These are phyloP conservation scores for Dichomitus squalens DNA, from an alignment of 1,284 basidiomycete species.

Conservation along the genomic window DNA sequence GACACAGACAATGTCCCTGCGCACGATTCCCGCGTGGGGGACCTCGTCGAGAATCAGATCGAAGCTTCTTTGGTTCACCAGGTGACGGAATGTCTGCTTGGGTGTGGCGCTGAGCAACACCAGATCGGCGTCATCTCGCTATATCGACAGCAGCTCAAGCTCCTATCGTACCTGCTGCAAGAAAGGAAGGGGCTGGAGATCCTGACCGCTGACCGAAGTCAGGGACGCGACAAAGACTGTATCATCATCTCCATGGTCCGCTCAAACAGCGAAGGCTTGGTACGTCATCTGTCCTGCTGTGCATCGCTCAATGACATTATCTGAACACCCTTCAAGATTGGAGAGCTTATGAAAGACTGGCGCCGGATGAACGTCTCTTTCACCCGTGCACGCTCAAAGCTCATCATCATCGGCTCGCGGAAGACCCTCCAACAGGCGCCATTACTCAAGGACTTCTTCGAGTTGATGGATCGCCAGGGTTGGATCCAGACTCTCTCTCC, in stretches of 20 bases:
- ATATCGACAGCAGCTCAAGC: slow-evolving; percentile 95
- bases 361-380: slow-evolving; percentile 95
- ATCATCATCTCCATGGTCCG: slow-evolving; percentile 93
- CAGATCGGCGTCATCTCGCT: slow-evolving; percentile 90
- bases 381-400: slow-evolving; percentile 88
- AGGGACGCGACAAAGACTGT: slow-evolving; percentile 96
- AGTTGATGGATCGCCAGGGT: slow-evolving; percentile 64
- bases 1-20: slow-evolving; percentile 86
- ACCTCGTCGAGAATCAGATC: slow-evolving; percentile 85
- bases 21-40: slow-evolving; percentile 79
- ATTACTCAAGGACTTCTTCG: slow-evolving; percentile 73
- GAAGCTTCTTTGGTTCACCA: slow-evolving; percentile 75
- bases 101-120: slow-evolving; percentile 63
- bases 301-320: slow-evolving; percentile 2
- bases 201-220: slow-evolving; percentile 92
- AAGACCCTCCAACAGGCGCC: slow-evolving; percentile 66
- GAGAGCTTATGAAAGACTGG: slow-evolving; percentile 94
- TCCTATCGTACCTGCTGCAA: slow-evolving; percentile 64
- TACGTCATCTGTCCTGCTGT: slow-evolving; percentile 39
- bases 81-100: slow-evolving; percentile 65
- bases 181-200: slow-evolving; percentile 72
- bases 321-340: slow-evolving; percentile 53
- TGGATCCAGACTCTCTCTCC: slow-evolving; percentile 71
- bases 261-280: slow-evolving; percentile 76
- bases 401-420: slow-evolving; percentile 88